These are phyloP conservation scores for Cladosporium sphaerospermum DNA, from an alignment of 2,329 filamentous ascomycete genomes.

Conservation along the genomic window DNA sequence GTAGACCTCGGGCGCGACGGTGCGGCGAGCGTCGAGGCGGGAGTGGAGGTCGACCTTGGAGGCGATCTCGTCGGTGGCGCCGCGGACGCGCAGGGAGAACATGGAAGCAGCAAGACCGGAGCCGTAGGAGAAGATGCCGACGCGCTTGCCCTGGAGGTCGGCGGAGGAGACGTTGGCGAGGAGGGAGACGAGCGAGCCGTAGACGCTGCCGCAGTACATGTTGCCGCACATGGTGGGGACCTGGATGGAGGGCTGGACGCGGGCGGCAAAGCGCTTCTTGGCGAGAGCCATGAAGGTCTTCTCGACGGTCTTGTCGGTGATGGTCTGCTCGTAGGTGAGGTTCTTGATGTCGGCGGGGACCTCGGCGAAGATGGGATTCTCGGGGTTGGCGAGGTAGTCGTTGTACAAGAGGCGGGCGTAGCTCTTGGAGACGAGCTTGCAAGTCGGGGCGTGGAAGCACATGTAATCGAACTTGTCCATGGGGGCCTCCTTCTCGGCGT, in stretches of 20 bases:
- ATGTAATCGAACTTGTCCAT: slow-evolving; percentile 51
- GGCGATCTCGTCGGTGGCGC: slow-evolving; percentile 40
- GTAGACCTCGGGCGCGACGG: slow-evolving; percentile 44
- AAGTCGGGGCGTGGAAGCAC: slow-evolving; percentile 49
- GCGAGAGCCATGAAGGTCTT: slow-evolving; percentile 48
- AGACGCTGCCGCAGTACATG: slow-evolving; percentile 51
- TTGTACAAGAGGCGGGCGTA: slow-evolving; percentile 49
- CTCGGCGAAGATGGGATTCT: slow-evolving; percentile 44
- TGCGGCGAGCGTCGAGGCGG: slow-evolving; percentile 40
- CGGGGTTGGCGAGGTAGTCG: slow-evolving; percentile 43
- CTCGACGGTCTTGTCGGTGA: slow-evolving; percentile 48
- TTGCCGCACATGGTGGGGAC: slow-evolving; percentile 50
- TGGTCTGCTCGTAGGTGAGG: slow-evolving; percentile 40
- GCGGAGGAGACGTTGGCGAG: slow-evolving; percentile 41
- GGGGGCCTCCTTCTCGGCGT: slow-evolving; percentile 36
- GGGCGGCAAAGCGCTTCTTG: slow-evolving; percentile 46
- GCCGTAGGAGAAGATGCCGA: slow-evolving; percentile 49
- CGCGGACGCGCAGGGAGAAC: slow-evolving; percentile 45
- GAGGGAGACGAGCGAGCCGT: slow-evolving; percentile 44
- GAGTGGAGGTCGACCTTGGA: slow-evolving; percentile 43
- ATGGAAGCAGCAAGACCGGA: slow-evolving; percentile 46
- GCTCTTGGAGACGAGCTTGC: slow-evolving; percentile 50
- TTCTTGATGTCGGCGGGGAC: slow-evolving; percentile 44
- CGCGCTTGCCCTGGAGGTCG: slow-evolving; percentile 44
- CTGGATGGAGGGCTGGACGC: slow-evolving; percentile 45